These are phyloP conservation scores for Metschnikowia proteae DNA, from an alignment of 805 yeast species.

Conservation along the genomic window DNA sequence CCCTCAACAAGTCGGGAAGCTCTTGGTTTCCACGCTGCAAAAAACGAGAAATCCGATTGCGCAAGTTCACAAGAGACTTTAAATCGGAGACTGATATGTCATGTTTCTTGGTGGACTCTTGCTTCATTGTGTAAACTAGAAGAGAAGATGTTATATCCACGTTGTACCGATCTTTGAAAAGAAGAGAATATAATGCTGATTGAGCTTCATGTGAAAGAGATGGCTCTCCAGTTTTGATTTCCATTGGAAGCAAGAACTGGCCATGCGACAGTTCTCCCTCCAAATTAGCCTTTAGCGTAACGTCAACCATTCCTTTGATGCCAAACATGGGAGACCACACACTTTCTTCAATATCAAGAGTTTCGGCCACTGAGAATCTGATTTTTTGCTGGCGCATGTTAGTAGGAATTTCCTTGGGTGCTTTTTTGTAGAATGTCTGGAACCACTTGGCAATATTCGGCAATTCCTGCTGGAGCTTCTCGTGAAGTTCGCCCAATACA, in stretches of 20 bases:
- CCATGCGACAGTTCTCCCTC: conserved; percentile 33
- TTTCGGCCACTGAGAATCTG: conserved; percentile 52
- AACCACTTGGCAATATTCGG: conserved; percentile 54
- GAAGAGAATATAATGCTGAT: conserved; percentile 72
- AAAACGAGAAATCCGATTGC: conserved; percentile 66
- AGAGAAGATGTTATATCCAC: conserved; percentile 61
- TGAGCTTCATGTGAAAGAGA: conserved; percentile 78
- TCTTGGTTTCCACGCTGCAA: conserved; percentile 47
- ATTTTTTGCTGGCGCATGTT: conserved; percentile 29
- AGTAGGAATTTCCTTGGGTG: conserved; percentile 23
- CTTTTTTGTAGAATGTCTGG: conserved; percentile 37
- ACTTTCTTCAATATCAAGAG: conserved; percentile 84
- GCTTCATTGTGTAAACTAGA: conserved; percentile 65
- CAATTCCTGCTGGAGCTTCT: conserved; percentile 45
- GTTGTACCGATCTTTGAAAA: conserved; percentile 77
- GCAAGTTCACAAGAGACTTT: conserved; percentile 60
- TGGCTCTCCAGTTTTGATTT: conserved; percentile 80
- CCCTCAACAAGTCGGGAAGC: conserved; percentile 52
- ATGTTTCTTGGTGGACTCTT: conserved; percentile 50
- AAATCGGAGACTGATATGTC: conserved; percentile 55
- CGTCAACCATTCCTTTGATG: conserved; percentile 84
- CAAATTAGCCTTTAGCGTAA: conserved; percentile 62
- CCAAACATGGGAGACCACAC: conserved; percentile 93
- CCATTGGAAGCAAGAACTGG: conserved; percentile 71
- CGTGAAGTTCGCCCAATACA: conserved; percentile 41